Evolutionary conservation across 164 flowering plant species (phyloP).

Genomic region (Amborella trichopoda): DNA sequence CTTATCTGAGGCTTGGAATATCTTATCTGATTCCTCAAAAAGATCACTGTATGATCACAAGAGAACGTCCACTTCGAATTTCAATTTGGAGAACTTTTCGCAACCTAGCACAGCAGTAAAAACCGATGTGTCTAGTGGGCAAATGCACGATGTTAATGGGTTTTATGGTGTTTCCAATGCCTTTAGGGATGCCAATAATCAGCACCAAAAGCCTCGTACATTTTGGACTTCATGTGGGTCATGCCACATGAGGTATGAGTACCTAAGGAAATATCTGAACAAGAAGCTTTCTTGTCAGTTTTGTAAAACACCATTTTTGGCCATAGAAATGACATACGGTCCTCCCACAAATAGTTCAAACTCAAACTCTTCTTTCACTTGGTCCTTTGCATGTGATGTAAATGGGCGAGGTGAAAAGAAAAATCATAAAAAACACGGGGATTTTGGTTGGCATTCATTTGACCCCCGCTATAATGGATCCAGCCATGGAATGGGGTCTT

Average conservation of each 20-base stretch:
- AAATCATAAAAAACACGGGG: neutral
- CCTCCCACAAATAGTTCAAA: constrained; percentile 22
- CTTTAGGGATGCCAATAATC: constrained; percentile 13
- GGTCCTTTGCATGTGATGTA: constrained; percentile 11
- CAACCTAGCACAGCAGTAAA: constrained; percentile 10
- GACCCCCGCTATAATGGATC: neutral
- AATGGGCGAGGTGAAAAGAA: too few species aligned
- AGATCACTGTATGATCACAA: constrained; percentile 48
- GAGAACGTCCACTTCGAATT: too few species aligned
- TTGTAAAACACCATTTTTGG: constrained; percentile 53
- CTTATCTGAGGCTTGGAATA: constrained; percentile 82
- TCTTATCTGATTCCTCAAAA: constrained; percentile 58
- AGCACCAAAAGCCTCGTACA: constrained; percentile 16
- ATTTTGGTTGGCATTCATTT: neutral
- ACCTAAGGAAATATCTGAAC: constrained; percentile 44
- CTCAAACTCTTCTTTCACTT: constrained; percentile 16
- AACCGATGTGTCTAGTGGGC: constrained; percentile 14
- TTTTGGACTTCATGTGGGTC: constrained; percentile 70
- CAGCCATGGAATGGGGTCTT: constrained; percentile 1
- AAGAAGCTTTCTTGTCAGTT: constrained; percentile 46
- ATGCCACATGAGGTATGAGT: constrained; percentile 71
- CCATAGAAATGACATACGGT: constrained; percentile 39
- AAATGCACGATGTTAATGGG: constrained; percentile 34
- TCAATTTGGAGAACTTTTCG: constrained; percentile 5
- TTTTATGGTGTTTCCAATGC: constrained; percentile 25